Evolutionary conservation across 257 asterid genomes (phyloP), one percentile per base, ranked within the genome.

Genomic region (Salvia hispanica): DNA sequence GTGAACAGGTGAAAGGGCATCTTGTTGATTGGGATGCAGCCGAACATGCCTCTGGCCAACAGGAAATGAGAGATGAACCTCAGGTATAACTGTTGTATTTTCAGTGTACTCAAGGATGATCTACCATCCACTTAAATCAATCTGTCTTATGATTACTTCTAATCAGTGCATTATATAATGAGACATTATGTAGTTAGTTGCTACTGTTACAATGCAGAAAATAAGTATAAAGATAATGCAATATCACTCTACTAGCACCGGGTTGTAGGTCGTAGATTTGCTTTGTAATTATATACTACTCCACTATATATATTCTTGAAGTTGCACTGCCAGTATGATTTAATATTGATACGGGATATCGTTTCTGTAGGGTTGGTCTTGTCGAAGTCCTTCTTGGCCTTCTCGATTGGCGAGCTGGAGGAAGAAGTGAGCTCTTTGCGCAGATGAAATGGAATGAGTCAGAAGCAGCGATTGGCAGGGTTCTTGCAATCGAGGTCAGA

Each of bases 381-480:
- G 97, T 93, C 76, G 94, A 93, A 73, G 93, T 93, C 74, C 96
- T 93, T 78, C 97, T 93, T 71, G 99, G 96, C 61, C 93, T 93
- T 82, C 99, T 93, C 73, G 99, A 93, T 83, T 90, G 99, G 99
- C 88, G 97, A 83, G 89, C 98, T 72, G 97, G 96, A 79, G 95
- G 95, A 67, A 84, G 88, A 78, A 88, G 81, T 78, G 90, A 92
- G 58, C 88, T 88, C 66, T 77, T 80, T 78, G 78, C 90, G 2
- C 97, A 86, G 81, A 90, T 93, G 99, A 91, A 93, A 72, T 93
- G 97, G 99, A 93, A 93, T 59, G 97, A 93, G 81, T 93, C 99
- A 37, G 99, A 93, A 86, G 97, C 97, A 81, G 83, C 97, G 55
- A 86, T 93, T 43, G 96, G 97, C 44, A 83, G 92, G 62, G 99